Conservation (phyloP, 2,329 filamentous ascomycete genomes). For the Seiridium unicorne region DNA sequence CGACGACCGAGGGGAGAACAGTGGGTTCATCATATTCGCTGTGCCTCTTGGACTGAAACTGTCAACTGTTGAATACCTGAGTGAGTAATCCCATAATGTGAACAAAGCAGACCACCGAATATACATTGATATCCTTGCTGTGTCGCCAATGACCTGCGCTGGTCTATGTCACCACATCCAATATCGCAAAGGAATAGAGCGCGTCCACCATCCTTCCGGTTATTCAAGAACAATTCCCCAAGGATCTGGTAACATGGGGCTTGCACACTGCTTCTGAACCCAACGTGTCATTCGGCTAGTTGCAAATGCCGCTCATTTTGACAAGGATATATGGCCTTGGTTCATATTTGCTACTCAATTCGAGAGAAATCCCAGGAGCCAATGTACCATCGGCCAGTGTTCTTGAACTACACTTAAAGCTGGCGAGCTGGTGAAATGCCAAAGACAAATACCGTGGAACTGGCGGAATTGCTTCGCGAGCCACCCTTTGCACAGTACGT, state of each 20-base stretch:
- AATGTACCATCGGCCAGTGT: too few relatives aligned
- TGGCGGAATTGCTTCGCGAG: too few relatives aligned
- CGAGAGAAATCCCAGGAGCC: not conserved
- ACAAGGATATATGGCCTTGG: not conserved
- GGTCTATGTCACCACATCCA: not conserved
- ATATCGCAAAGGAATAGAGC: not conserved
- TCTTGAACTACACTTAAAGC: too few relatives aligned
- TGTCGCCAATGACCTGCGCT: not conserved
- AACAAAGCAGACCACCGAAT: not conserved
- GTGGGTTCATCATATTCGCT: not conserved
- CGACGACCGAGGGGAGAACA: not conserved
- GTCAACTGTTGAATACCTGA: not conserved
- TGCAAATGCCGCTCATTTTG: not conserved
- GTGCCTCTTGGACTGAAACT: not conserved
- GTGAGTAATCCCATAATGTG: not conserved
- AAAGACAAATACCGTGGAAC: too few relatives aligned
- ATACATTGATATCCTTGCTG: not conserved
- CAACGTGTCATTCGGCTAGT: not conserved
- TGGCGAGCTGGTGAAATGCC: too few relatives aligned
- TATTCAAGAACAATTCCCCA: not conserved
- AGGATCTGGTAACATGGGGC: not conserved
- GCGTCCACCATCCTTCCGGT: conserved; percentile 1
- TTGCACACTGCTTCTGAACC: too few relatives aligned
- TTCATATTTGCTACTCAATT: not conserved
- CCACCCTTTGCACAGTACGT: not conserved